A percentile compares a stretch with the other conserved stretches of the same genome.
These are phyloP conservation scores for Saturnispora besseyi DNA, from an alignment of 805 yeast species.

Conservation along the genomic window DNA sequence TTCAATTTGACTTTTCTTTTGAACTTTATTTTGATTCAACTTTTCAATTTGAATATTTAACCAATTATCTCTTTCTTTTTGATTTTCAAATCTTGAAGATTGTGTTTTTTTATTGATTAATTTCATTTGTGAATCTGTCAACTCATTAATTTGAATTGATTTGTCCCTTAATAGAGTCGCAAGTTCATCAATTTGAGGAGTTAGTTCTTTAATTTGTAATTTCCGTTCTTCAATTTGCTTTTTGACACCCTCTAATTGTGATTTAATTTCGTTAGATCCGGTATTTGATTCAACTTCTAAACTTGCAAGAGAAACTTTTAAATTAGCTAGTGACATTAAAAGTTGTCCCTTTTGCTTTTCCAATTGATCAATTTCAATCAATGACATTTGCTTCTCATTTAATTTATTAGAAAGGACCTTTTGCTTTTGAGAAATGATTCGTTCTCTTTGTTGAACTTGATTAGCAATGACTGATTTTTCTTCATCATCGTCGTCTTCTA, in stretches of 20 bases:
- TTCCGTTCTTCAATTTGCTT: background rate
- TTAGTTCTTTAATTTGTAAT: conserved; percentile 10
- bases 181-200: conserved; percentile 28
- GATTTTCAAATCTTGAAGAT: conserved; percentile 45
- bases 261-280: conserved; percentile 11
- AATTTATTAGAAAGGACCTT: conserved; percentile 38
- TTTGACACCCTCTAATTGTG: background rate
- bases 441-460: conserved; percentile 56
- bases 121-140: conserved; percentile 45
- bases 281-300: conserved; percentile 31
- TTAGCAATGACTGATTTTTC: conserved; percentile 44
- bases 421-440: conserved; percentile 35
- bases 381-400: conserved; percentile 39
- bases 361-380: conserved; percentile 41
- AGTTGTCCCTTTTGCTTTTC: conserved; percentile 30
- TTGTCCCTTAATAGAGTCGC: conserved; percentile 16
- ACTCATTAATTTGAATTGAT: conserved; percentile 23
- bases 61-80: conserved; percentile 61
- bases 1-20: conserved; percentile 25
- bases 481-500: conserved; percentile 42
- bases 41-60: conserved; percentile 40
- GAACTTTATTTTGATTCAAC: conserved; percentile 10
- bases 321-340: conserved; percentile 34
- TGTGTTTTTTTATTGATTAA: conserved; percentile 67
- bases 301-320: conserved; percentile 36